These are phyloP conservation scores for Thelephora terrestris DNA, from an alignment of 1,284 basidiomycete species.

Conservation along the genomic window DNA sequence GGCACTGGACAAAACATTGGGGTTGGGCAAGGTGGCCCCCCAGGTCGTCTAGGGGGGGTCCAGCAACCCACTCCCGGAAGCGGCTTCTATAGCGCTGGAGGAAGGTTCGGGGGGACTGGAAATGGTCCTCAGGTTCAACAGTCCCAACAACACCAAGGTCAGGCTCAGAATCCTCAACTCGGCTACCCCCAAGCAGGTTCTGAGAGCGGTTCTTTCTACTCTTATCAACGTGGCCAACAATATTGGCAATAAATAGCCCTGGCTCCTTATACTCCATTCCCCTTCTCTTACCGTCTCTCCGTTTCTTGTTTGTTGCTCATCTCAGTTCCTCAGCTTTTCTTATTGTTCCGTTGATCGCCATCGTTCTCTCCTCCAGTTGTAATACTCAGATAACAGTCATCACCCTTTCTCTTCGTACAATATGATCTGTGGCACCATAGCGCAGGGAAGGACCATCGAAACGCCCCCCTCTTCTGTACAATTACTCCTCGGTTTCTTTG, in stretches of 20 bases:
- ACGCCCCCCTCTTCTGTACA: no score
- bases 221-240: slow-evolving; percentile 56
- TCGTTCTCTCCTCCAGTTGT: background rate
- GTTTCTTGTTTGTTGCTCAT: slow-evolving; percentile 1
- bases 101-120: slow-evolving; percentile 43
- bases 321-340: background rate
- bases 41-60: slow-evolving; percentile 29
- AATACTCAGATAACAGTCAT: background rate
- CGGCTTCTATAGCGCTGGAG: slow-evolving; percentile 43
- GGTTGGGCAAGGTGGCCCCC: slow-evolving; percentile 32
- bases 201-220: slow-evolving; percentile 51
- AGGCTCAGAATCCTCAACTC: slow-evolving; percentile 47
- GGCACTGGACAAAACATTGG: slow-evolving; percentile 34
- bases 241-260: slow-evolving; percentile 50
- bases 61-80: slow-evolving; percentile 41
- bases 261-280: background rate
- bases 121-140: slow-evolving; percentile 32
- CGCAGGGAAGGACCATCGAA: no score
- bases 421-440: no score
- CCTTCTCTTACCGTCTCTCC: slow-evolving; percentile 2
- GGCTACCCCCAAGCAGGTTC: slow-evolving; percentile 54
- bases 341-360: background rate
- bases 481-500: no score
- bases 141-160: slow-evolving; percentile 27
- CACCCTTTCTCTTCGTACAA: no score